phyloP scores from a whole-genome alignment of 208 protist genomes.

The Trypanosomatidae sp. region DNA sequence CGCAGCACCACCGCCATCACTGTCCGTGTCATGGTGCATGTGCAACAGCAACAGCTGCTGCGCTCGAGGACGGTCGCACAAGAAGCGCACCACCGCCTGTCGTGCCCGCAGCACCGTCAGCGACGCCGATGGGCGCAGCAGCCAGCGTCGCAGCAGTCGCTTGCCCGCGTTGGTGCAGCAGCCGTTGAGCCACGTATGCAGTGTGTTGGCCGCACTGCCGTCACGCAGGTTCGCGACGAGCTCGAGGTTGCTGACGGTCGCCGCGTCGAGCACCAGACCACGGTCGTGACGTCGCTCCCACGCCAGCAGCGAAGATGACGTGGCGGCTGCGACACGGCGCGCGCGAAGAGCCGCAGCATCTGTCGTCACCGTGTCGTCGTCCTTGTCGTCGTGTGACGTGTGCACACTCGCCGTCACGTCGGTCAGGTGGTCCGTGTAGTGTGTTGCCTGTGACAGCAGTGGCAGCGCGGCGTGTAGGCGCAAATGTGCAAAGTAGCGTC shows the following conservation, averaged over 20 bases:
- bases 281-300: constrained; percentile 39
- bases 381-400: background rate
- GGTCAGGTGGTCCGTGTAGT: constrained; percentile 35
- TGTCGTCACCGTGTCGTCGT: too few relatives aligned
- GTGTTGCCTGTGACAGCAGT: constrained; percentile 25
- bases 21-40: too few relatives aligned
- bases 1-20: too few relatives aligned
- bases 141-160: constrained; percentile 67
- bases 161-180: constrained; percentile 69
- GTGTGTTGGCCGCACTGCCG: constrained; percentile 40
- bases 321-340: too few relatives aligned
- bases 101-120: constrained; percentile 36
- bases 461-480: constrained; percentile 14
- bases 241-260: constrained; percentile 64
- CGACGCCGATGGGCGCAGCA: constrained; percentile 58
- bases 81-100: constrained; percentile 48
- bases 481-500: constrained; percentile 30
- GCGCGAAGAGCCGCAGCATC: background rate
- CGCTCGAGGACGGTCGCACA: too few relatives aligned
- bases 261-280: constrained; percentile 59
- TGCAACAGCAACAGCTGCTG: too few relatives aligned
- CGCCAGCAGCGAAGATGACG: constrained; percentile 10
- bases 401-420: background rate
- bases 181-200: constrained; percentile 48
- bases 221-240: constrained; percentile 71